Evolutionary conservation across 1,284 basidiomycete species (phyloP).

Genomic region (Cryptococcus maquisensis): DNA sequence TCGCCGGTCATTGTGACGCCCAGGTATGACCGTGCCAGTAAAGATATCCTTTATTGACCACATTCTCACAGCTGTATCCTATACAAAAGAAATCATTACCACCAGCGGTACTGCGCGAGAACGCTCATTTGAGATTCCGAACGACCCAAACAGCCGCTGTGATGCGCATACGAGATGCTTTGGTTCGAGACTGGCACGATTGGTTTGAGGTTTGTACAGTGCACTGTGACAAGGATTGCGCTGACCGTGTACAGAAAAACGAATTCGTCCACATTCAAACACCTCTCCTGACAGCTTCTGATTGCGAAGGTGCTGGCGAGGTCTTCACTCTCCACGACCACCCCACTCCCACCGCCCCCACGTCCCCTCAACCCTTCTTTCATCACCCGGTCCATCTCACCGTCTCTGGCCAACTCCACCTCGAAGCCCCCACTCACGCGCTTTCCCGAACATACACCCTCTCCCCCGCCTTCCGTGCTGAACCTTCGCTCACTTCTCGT

Average conservation of each 20-base stretch:
- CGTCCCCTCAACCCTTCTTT: constrained; percentile 30
- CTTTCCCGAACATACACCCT: constrained; percentile 83
- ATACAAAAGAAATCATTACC: constrained; percentile 79
- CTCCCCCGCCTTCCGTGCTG: constrained; percentile 88
- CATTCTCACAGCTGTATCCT: constrained; percentile 62
- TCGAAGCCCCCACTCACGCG: constrained; percentile 78
- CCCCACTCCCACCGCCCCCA: not conserved
- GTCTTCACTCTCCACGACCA: constrained; percentile 63
- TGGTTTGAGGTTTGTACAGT: constrained; percentile 64
- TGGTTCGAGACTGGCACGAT: constrained; percentile 55
- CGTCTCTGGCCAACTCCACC: constrained; percentile 90
- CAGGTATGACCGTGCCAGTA: constrained; percentile 54
- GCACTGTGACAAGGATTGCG: not conserved
- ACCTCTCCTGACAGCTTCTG: constrained; percentile 82
- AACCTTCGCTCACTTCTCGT: constrained; percentile 79
- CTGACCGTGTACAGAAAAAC: constrained; percentile 54
- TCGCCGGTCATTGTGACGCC: constrained; percentile 71
- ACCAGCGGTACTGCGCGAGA: constrained; percentile 69
- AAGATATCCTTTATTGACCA: not conserved
- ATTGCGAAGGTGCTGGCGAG: constrained; percentile 97
- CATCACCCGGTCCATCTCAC: constrained; percentile 71
- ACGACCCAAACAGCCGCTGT: constrained; percentile 66
- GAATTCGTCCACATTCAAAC: constrained; percentile 78
- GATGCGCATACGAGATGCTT: constrained; percentile 64
- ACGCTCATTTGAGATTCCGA: constrained; percentile 77